Base-by-base conservation (phyloP, 1,284 basidiomycete genomes). In the Rhodotorula glutinis region DNA sequence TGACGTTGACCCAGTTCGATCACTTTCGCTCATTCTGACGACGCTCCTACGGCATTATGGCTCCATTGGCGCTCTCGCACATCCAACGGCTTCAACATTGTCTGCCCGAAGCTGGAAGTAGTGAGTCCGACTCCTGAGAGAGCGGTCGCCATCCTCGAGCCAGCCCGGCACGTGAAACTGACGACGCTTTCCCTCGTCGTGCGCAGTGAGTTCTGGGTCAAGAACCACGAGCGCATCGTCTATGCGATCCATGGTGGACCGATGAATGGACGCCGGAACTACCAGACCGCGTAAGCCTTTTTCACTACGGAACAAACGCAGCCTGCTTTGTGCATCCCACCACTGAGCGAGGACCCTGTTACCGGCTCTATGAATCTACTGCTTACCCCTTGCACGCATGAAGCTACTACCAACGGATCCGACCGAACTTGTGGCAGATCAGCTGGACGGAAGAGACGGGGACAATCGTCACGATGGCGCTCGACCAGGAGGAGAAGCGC, bases 371-470 rank as follows among this genome's bases (percentile, higher is more conserved):
- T n/a, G n/a, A n/a, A n/a, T n/a, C n/a, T n/a, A n/a, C n/a, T n/a
- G n/a, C n/a, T n/a, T 16, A 11, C 4, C 10, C 25, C 38, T 19
- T 23, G 9, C 30, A 43, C 44, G 0, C 1, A 11, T 25, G 3
- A 43, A 57, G 56, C 1, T 71, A 72, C 60, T 69, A 66, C 55
- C 77, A 78, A 57, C 73, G 76, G 49, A 70, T 79, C 57, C 69
- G 78, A 1, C 54, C 69, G 2, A 65, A 73, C 17, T 59, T 77
- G 1, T 75, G 72, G 71, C 72, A 76, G 63, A 70, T 75, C 43
- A 73, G 71, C 44, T 79, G 77, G 78, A 63, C 77, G 17, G 78
- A 79, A 55, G 78, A 79, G 58, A 78, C 78, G 8, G 76, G 74
- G 23, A 78, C 78, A 17, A 72, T 69, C n/a, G 76, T 76, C 47